Percentiles rank a stretch among this genome's conserved stretches.
Evolutionary conservation across 768 basidiomycete species (phyloP).

Genomic region (Termitomyces sp.): DNA sequence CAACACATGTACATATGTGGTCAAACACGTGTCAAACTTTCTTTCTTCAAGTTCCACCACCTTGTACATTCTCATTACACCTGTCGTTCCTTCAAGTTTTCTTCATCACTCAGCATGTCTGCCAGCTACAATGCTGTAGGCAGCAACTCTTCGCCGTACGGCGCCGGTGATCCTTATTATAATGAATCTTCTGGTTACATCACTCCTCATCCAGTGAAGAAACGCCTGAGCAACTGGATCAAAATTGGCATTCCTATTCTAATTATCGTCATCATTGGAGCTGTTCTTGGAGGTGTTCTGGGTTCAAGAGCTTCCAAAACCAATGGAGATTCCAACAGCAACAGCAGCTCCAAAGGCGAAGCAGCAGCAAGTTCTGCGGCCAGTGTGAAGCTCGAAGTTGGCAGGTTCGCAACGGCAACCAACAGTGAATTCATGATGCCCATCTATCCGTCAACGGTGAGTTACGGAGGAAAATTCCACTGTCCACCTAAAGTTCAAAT

Average conservation of each 20-base stretch:
- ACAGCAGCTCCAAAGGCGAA: slow-evolving; percentile 33
- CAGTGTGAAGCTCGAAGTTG: slow-evolving; percentile 57
- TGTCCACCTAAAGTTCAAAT: background rate
- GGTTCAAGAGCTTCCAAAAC: slow-evolving; percentile 53
- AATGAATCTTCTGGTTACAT: slow-evolving; percentile 69
- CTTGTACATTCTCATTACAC: slow-evolving; percentile 16
- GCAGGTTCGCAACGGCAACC: slow-evolving; percentile 74
- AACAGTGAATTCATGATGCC: slow-evolving; percentile 79
- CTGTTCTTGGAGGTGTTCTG: slow-evolving; percentile 76
- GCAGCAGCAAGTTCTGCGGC: slow-evolving; percentile 54
- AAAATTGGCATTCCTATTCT: slow-evolving; percentile 70
- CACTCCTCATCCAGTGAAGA: slow-evolving; percentile 49
- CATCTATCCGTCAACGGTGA: slow-evolving; percentile 83
- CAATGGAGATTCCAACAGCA: slow-evolving; percentile 19
- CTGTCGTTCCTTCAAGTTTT: slow-evolving; percentile 22
- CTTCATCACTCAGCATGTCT: slow-evolving; percentile 26
- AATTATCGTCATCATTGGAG: slow-evolving; percentile 60
- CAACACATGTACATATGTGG: background rate
- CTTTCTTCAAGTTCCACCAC: slow-evolving; percentile 1
- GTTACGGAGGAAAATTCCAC: slow-evolving; percentile 26
- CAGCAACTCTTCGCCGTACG: slow-evolving; percentile 28
- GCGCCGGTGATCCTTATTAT: slow-evolving; percentile 66
- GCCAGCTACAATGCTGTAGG: slow-evolving; percentile 27
- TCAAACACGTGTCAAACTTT: background rate
- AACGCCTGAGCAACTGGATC: slow-evolving; percentile 64